Conservation (phyloP, 1,284 basidiomycete genomes). For the Sporisorium scitamineum region DNA sequence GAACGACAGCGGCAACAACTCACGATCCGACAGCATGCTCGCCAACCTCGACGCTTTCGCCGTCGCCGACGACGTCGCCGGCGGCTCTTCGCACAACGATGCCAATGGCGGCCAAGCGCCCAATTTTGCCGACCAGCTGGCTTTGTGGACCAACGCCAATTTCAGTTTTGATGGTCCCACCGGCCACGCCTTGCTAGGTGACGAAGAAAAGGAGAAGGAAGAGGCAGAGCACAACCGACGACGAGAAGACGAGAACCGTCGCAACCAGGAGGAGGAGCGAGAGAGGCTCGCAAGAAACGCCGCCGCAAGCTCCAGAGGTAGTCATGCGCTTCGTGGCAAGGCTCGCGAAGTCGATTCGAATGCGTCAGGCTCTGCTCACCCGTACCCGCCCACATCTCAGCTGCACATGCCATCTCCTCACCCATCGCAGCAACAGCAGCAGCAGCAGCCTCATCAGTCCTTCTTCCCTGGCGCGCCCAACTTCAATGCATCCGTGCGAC, state of each 20-base stretch:
- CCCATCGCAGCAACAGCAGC: slow-evolving; percentile 27
- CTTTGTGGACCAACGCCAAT: slow-evolving; percentile 68
- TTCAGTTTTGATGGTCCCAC: slow-evolving; percentile 69
- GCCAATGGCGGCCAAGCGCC: slow-evolving; percentile 33
- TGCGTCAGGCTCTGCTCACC: slow-evolving; percentile 16
- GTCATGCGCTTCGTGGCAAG: slow-evolving; percentile 47
- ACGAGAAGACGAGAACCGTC: slow-evolving; percentile 52
- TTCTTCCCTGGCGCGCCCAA: slow-evolving; percentile 41
- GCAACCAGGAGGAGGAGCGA: slow-evolving; percentile 56
- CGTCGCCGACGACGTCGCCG: slow-evolving; percentile 36
- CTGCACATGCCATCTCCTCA: slow-evolving; percentile 20
- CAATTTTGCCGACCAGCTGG: slow-evolving; percentile 67
- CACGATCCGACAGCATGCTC: slow-evolving; percentile 49
- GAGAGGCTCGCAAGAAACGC: slow-evolving; percentile 49
- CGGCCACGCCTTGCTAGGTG: slow-evolving; percentile 66
- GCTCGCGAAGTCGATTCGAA: slow-evolving; percentile 40
- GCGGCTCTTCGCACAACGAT: slow-evolving; percentile 35
- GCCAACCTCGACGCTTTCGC: slow-evolving; percentile 54
- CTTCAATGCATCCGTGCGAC: slow-evolving; percentile 27
- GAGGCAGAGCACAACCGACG: slow-evolving; percentile 57
- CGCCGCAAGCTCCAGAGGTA: slow-evolving; percentile 48
- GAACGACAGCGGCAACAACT: slow-evolving; percentile 35
- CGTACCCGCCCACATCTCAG: slow-evolving; percentile 34
- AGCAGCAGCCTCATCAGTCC: slow-evolving; percentile 21
- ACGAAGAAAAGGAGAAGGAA: slow-evolving; percentile 67